Base-by-base conservation (phyloP, 805 yeast genomes). In the Blastobotrys terrestris region DNA sequence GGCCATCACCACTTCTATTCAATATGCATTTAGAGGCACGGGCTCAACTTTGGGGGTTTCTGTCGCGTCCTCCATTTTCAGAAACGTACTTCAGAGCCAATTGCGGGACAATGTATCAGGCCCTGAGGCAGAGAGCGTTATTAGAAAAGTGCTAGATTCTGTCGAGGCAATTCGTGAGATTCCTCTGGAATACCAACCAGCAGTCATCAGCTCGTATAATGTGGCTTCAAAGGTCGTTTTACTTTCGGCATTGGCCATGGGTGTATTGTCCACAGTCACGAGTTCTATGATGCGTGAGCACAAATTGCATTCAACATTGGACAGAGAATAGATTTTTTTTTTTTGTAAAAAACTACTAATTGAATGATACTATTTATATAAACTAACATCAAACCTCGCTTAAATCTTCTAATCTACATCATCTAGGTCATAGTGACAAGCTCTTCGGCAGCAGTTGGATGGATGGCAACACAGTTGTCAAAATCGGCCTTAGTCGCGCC, bases 391-490 rank as follows among this genome's bases (percentile, higher is more conserved):
- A n/a, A n/a, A n/a, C n/a, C n/a, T n/a, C n/a, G n/a, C n/a, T n/a
- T n/a, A n/a, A n/a, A n/a, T n/a, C n/a, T 26, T 26, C 35, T 26
- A 26, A 11, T 26, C 35, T 26, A 26, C 35, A 26, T 11, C 5
- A 26, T 26, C 39, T 66, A 77, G 48, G 71, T 76, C 80, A 87
- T 73, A 19, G 99, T 94, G 40, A 94, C 99, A 49, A 94, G 72
- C 74, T 94, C 99, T 75, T 94, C 99, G 43, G 99, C 99, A 59
- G 95, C 82, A 1, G 99, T 94, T 58, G 99, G 99, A 69, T 94
- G 99, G 67, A 94, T 94, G 39, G 99, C 99, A 44, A 94, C 98
- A 74, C 95, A 87, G 68, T 75, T 83, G 72, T 94, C 99, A 60
- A 94, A 94, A 69, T 94, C 97, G 46, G 80, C 81, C 76, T 94